phyloP scores from a whole-genome alignment of 176 grass and related monocot genomes.

The Oryza meyeriana region DNA sequence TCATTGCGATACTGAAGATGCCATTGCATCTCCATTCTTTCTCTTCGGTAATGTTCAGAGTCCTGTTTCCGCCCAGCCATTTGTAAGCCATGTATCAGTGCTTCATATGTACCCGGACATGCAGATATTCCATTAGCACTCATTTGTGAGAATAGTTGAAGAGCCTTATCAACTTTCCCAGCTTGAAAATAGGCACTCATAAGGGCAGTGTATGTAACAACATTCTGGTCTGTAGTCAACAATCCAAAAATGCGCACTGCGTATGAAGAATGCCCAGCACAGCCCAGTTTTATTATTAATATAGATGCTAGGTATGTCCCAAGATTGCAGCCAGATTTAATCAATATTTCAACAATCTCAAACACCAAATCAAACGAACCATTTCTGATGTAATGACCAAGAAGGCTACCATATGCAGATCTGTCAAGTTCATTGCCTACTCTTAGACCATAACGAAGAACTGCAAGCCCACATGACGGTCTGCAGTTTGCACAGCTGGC shows the following conservation, averaged over 20 bases:
- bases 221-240: slow-evolving; percentile 50
- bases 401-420: slow-evolving; percentile 58
- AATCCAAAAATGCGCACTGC: slow-evolving; percentile 53
- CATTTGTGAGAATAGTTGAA: slow-evolving; percentile 52
- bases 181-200: slow-evolving; percentile 62
- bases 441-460: slow-evolving; percentile 44
- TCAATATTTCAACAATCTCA: slow-evolving; percentile 60
- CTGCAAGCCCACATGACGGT: slow-evolving; percentile 53
- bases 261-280: slow-evolving; percentile 49
- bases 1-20: slow-evolving; percentile 35
- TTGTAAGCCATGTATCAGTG: slow-evolving; percentile 61
- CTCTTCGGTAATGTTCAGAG: slow-evolving; percentile 52
- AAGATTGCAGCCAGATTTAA: slow-evolving; percentile 45
- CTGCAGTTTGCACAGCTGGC: slow-evolving; percentile 42
- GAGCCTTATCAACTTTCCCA: slow-evolving; percentile 49
- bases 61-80: slow-evolving; percentile 48
- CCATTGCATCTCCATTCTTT: slow-evolving; percentile 59
- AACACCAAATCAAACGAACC: slow-evolving; percentile 38
- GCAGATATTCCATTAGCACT: slow-evolving; percentile 40
- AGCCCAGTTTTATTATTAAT: slow-evolving; percentile 53
- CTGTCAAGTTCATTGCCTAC: slow-evolving; percentile 43
- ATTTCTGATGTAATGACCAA: slow-evolving; percentile 63
- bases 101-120: slow-evolving; percentile 54
- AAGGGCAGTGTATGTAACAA: slow-evolving; percentile 61
- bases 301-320: slow-evolving; percentile 64